phyloP scores from a whole-genome alignment of 768 basidiomycete genomes.

The Tubosaeta sp. region DNA sequence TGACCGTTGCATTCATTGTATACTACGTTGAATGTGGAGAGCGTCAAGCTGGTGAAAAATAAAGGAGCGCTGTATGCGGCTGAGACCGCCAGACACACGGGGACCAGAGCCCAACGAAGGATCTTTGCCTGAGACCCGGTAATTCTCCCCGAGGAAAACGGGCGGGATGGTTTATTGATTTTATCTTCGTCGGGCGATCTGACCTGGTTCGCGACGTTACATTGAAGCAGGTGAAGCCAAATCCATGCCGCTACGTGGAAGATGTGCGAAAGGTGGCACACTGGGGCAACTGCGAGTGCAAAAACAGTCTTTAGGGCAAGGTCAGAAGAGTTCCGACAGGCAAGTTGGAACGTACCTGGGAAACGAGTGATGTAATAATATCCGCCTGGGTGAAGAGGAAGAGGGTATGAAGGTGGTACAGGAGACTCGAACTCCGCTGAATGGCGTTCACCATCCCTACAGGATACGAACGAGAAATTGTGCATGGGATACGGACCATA shows the following conservation, averaged over 20 bases:
- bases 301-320: conserved; percentile 27
- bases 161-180: conserved; percentile 39
- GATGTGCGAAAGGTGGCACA: conserved; percentile 6
- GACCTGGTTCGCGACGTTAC: conserved; percentile 39
- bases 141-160: conserved; percentile 40
- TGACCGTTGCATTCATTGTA: conserved; percentile 30
- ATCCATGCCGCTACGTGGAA: conserved; percentile 35
- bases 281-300: conserved; percentile 23
- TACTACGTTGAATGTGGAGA: conserved; percentile 20
- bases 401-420: conserved; percentile 17
- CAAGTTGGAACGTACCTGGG: conserved; percentile 9
- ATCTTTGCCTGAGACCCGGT: conserved; percentile 27
- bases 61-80: conserved; percentile 25
- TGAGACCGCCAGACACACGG: conserved; percentile 31
- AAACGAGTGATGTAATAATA: conserved; percentile 15
- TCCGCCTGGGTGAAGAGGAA: conserved; percentile 24
- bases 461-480: neutral
- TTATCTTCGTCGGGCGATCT: conserved; percentile 36
- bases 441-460: neutral
- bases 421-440: neutral
- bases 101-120: conserved; percentile 34
- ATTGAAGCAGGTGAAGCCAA: conserved; percentile 40
- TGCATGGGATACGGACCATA: neutral
- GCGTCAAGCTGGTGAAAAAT: conserved; percentile 25
- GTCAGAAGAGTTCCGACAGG: neutral